These are phyloP conservation scores for Stephania japonica DNA, from an alignment of 164 flowering plant genomes.

Conservation along the genomic window DNA sequence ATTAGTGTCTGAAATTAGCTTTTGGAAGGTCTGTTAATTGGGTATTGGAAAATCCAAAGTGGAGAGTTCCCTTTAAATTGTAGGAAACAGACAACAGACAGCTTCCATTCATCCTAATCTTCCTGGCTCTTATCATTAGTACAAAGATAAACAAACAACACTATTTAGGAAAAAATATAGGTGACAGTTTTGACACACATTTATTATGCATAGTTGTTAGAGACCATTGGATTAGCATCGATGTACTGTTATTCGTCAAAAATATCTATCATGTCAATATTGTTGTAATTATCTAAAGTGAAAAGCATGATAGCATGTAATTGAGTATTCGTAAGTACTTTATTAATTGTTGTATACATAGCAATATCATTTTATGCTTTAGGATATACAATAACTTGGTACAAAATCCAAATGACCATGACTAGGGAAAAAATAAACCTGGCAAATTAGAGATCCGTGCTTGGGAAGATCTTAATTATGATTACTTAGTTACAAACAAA, in stretches of 20 bases:
- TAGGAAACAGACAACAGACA: neutral
- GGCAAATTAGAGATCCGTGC: neutral
- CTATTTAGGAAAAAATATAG: neutral
- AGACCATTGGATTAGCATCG: too few relatives aligned
- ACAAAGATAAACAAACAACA: neutral
- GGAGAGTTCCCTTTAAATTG: neutral
- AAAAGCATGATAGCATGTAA: too few relatives aligned
- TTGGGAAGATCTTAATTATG: neutral
- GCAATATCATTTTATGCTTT: neutral
- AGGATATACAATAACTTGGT: neutral
- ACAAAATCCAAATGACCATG: neutral
- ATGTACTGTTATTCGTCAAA: too few relatives aligned
- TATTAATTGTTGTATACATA: too few relatives aligned
- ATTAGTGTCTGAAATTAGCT: too few relatives aligned
- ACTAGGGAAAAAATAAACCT: neutral
- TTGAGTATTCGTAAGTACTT: too few relatives aligned
- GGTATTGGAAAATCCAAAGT: neutral
- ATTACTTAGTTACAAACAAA: neutral
- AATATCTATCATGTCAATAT: too few relatives aligned
- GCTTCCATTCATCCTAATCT: neutral
- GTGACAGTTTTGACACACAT: too few relatives aligned
- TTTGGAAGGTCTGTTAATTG: neutral
- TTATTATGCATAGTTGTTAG: too few relatives aligned
- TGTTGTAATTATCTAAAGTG: too few relatives aligned
- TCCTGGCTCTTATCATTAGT: neutral